A percentile compares a stretch with the other conserved stretches of the same genome.
Conservation (phyloP, 2,329 filamentous ascomycete species). For the Claviceps lovelessii region DNA sequence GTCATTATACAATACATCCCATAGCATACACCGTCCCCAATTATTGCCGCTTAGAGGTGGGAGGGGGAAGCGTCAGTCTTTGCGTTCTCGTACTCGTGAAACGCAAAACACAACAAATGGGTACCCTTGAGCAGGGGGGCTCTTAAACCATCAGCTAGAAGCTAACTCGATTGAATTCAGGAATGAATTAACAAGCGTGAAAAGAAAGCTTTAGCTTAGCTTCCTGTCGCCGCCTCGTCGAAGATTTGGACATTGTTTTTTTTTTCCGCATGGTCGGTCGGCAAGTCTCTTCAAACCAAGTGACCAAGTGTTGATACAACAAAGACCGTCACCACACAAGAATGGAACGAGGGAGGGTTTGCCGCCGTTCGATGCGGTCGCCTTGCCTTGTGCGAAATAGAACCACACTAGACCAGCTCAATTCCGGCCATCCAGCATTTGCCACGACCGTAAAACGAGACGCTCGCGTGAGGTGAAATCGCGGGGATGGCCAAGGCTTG, state of each 20-base stretch:
- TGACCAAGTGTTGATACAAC: background rate
- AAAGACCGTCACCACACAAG: background rate
- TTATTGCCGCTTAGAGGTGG: too few species aligned
- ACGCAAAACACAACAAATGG: too few species aligned
- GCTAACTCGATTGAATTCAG: background rate
- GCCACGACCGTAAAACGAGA: slow-evolving; percentile 6
- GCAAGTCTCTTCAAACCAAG: background rate
- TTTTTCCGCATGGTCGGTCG: background rate
- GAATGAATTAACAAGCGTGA: too few species aligned
- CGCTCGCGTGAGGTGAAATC: slow-evolving; percentile 8
- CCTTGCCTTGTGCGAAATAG: background rate
- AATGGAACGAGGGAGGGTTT: too few species aligned
- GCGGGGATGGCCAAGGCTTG: slow-evolving; percentile 6
- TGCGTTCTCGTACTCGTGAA: too few species aligned
- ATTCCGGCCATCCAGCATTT: slow-evolving; percentile 5
- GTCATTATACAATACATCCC: background rate
- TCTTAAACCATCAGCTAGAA: background rate
- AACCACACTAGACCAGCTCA: background rate
- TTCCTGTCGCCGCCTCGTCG: background rate
- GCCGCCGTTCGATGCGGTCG: background rate
- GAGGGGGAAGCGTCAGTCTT: too few species aligned
- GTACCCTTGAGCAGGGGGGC: too few species aligned
- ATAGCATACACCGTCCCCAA: too few species aligned
- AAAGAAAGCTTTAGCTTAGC: too few species aligned
- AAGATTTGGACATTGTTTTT: background rate